Conservation (phyloP, 2,329 filamentous ascomycete species). For the Fusarium sp. region DNA sequence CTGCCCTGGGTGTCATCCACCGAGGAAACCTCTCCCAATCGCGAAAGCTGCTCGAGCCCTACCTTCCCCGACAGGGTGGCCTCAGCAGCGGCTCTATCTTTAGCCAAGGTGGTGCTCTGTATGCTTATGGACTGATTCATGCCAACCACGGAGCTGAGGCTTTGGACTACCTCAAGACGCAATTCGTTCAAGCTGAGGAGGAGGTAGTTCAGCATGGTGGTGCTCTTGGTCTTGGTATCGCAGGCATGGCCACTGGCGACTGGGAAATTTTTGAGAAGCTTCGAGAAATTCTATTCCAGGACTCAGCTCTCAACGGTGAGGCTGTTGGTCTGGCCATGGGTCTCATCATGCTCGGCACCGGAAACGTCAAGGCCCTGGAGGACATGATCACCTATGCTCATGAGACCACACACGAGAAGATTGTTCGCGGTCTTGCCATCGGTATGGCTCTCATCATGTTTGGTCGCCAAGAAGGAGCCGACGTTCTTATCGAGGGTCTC, state of each 20-base stretch:
- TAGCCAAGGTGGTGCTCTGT: slow-evolving; percentile 95
- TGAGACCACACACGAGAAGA: slow-evolving; percentile 99
- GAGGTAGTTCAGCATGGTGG: slow-evolving; percentile 98
- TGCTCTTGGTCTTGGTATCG: slow-evolving; percentile 93
- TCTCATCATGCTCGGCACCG: slow-evolving; percentile 98
- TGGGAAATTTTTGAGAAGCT: slow-evolving; percentile 93
- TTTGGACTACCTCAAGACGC: slow-evolving; percentile 81
- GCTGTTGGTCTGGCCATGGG: slow-evolving; percentile 97
- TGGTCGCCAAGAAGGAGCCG: slow-evolving; percentile 92
- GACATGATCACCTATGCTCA: slow-evolving; percentile 99
- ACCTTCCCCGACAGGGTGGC: slow-evolving; percentile 84
- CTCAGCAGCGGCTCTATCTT: slow-evolving; percentile 89
- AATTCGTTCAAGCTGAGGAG: slow-evolving; percentile 83
- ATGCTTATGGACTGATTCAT: slow-evolving; percentile 95
- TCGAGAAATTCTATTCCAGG: slow-evolving; percentile 88
- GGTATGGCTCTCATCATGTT: slow-evolving; percentile 99
- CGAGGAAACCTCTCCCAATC: slow-evolving; percentile 95
- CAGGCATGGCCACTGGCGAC: slow-evolving; percentile 96
- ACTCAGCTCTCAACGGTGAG: slow-evolving; percentile 97
- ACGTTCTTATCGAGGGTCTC: slow-evolving; percentile 93
- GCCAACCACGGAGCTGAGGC: slow-evolving; percentile 97
- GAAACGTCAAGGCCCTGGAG: slow-evolving; percentile 91
- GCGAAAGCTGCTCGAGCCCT: slow-evolving; percentile 92
- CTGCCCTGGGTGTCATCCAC: slow-evolving; percentile 95
- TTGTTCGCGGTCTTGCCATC: slow-evolving; percentile 92